Base-by-base conservation (phyloP, 257 asterid species). In the Knoxia roxburghii region DNA sequence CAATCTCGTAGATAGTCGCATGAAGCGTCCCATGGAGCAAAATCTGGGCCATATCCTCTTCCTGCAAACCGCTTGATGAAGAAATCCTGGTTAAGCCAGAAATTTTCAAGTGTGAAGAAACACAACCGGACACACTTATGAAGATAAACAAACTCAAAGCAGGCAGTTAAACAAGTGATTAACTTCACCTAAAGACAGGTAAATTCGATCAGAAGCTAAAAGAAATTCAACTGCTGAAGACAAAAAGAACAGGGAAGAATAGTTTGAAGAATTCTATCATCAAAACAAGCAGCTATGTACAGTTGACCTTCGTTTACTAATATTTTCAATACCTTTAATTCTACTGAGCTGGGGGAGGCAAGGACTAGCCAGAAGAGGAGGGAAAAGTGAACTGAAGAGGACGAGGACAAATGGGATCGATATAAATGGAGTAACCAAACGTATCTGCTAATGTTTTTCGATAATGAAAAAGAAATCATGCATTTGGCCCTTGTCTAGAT, bases 11-110 rank as follows among this genome's bases (percentile, higher is more conserved):
- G 54, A 78, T 51, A 17, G 79, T 73, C 37, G 63, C 82, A 74
- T 78, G 79, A 67, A 78, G 71, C 0, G 79, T 78, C 10, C 82
- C 82, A 61, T 78, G 82, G 55, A 78, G 74, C 69, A 78, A 51
- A 70, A 78, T 78, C 67, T 70, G 79, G 0, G 82, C 82, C 82
- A 78, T 78, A 67, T 23, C 9, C 2, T 39, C n/a, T 53, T 50
- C 65, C 71, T 65, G 56, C 27, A 63, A 33, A 56, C 14, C 61
- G 27, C 57, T 71, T 41, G 32, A 13, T 14, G 61, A 65, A 52
- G 41, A 65, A 65, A 3, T 29, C 20, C 45, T 49, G 46, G 15
- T 37, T n/a, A 0, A 21, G 50, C n/a, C 32, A 37, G 32, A 60
- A 11, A 37, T 5, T 10, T 13, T 60, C 15, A 35, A 21, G 6